phyloP scores from a whole-genome alignment of 768 basidiomycete species.

The Podaxis sp. region DNA sequence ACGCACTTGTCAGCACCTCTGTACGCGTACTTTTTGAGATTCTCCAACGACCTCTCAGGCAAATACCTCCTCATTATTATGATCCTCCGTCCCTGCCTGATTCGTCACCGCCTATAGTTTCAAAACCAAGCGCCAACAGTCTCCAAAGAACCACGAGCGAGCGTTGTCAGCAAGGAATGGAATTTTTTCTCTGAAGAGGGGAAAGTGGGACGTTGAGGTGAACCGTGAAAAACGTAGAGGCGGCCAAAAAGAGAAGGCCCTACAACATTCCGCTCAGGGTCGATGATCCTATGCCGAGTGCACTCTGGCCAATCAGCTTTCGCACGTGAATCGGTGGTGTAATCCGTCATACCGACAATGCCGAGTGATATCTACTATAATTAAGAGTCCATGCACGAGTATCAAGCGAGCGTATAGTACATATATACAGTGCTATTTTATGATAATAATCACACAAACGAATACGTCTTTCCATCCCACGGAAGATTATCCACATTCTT shows the following conservation, averaged over 20 bases:
- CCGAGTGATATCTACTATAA: not conserved
- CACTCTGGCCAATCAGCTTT: not conserved
- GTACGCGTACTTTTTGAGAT: slow-evolving; percentile 77
- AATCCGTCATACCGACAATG: not conserved
- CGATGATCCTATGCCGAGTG: not conserved
- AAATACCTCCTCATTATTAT: slow-evolving; percentile 6
- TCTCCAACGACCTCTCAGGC: slow-evolving; percentile 43
- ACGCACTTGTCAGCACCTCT: slow-evolving; percentile 79
- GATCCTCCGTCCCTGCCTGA: not conserved
- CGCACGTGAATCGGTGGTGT: not conserved
- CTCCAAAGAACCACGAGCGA: not conserved
- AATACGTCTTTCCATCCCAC: slow-evolving; percentile 8
- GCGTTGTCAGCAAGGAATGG: not conserved
- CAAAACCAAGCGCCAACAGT: not conserved
- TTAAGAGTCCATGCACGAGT: not conserved
- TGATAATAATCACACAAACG: not conserved
- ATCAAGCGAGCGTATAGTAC: not conserved
- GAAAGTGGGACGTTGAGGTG: not conserved
- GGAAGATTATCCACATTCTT: not conserved
- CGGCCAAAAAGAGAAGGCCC: not conserved
- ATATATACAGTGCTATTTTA: not conserved
- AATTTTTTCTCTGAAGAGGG: not conserved
- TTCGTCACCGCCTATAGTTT: not conserved
- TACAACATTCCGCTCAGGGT: not conserved
- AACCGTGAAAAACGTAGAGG: not conserved